phyloP scores from a whole-genome alignment of 331 rosid genomes.

The Cucumis variabilis region DNA sequence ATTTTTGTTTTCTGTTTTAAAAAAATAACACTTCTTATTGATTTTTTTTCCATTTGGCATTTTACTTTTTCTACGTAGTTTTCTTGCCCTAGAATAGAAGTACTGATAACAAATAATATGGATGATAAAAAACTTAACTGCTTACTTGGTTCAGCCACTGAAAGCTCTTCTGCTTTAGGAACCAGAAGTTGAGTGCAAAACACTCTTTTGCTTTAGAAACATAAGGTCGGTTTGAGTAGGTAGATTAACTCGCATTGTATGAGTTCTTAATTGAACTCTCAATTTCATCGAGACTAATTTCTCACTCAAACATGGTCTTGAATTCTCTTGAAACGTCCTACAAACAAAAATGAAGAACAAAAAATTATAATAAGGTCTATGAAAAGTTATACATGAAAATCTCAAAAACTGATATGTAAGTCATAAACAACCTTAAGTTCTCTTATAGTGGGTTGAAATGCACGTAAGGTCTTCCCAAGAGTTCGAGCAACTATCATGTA shows the following conservation, averaged over 20 bases:
- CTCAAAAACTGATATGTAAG: slow-evolving; percentile 19
- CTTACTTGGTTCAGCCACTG: no score
- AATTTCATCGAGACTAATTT: slow-evolving; percentile 94
- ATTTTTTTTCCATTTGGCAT: not conserved
- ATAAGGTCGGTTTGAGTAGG: slow-evolving; percentile 53
- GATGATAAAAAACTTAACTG: no score
- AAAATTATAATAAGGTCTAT: slow-evolving; percentile 9
- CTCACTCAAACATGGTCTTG: slow-evolving; percentile 92
- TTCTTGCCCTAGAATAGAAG: slow-evolving; percentile 26
- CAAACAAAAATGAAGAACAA: no score
- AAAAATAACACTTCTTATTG: not conserved
- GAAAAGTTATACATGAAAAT: not conserved
- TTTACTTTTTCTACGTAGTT: no score
- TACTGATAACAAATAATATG: no score
- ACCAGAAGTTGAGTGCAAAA: no score
- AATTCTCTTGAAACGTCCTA: slow-evolving; percentile 84
- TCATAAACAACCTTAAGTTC: slow-evolving; percentile 88
- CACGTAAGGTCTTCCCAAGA: slow-evolving; percentile 90
- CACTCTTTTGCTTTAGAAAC: slow-evolving; percentile 44
- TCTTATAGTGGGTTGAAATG: slow-evolving; percentile 95
- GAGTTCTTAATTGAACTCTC: slow-evolving; percentile 53
- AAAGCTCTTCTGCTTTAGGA: no score
- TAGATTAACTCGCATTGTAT: slow-evolving; percentile 47
- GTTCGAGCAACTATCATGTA: slow-evolving; percentile 88
- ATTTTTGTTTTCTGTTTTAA: not conserved